Evolutionary conservation across 2,329 filamentous ascomycete genomes (phyloP).

Genomic region (Cordyceps cateniannulata): DNA sequence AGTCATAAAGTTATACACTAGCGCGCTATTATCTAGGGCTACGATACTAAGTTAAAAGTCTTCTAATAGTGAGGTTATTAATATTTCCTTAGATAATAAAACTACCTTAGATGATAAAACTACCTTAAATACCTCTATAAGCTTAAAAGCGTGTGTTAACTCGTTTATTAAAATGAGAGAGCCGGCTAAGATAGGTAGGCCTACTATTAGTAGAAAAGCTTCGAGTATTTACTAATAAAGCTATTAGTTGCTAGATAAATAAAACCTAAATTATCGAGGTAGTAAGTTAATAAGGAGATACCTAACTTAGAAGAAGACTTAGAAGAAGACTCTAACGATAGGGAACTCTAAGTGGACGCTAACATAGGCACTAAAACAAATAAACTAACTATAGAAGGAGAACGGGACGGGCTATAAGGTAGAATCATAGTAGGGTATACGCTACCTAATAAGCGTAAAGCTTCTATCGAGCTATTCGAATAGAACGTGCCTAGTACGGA

Average conservation of each 20-base stretch:
- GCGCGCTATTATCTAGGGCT: neutral
- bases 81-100: neutral
- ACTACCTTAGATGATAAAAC: too few relatives aligned
- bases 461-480: neutral
- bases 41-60: neutral
- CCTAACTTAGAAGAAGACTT: neutral
- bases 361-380: neutral
- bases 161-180: neutral
- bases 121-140: neutral
- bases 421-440: neutral
- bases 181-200: neutral
- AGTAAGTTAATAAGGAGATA: neutral
- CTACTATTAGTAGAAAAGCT: neutral
- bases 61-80: neutral
- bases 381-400: neutral
- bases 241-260: neutral
- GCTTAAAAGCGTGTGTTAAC: neutral
- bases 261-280: neutral
- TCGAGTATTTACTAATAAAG: neutral
- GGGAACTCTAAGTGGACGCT: neutral
- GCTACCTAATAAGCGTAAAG: neutral
- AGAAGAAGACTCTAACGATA: neutral
- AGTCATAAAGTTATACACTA: neutral
- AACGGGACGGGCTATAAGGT: neutral
- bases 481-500: neutral